phyloP scores from a whole-genome alignment of 1,284 basidiomycete species.

The Erythrobasidium hasegawianum region DNA sequence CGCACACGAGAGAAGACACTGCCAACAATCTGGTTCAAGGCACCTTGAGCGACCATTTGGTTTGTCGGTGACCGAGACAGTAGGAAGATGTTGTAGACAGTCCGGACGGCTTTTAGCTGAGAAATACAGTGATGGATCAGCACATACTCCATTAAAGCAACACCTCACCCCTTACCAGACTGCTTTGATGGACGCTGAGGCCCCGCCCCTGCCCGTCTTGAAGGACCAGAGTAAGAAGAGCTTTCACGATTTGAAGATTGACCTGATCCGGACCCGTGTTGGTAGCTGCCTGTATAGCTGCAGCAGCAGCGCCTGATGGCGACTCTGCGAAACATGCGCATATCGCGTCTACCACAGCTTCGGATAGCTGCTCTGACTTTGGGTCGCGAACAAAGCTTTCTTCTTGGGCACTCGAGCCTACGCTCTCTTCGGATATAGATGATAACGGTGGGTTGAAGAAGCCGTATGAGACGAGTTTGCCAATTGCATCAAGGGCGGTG shows the following conservation, averaged over 20 bases:
- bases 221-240: conserved; percentile 78
- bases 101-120: conserved; percentile 80
- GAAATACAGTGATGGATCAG: neutral
- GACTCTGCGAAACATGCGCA: conserved; percentile 80
- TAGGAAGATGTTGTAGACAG: conserved; percentile 94
- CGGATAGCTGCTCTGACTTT: conserved; percentile 59
- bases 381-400: neutral
- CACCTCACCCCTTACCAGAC: conserved; percentile 53
- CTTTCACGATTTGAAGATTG: conserved; percentile 91
- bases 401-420: neutral
- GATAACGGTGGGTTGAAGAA: conserved; percentile 60
- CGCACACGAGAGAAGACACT: conserved; percentile 75
- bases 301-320: conserved; percentile 38
- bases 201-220: conserved; percentile 57
- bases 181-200: conserved; percentile 84
- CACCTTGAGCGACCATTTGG: conserved; percentile 93
- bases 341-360: conserved; percentile 87
- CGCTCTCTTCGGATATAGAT: neutral
- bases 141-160: neutral
- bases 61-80: conserved; percentile 83
- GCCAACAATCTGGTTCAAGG: conserved; percentile 93
- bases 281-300: conserved; percentile 26
- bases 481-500: conserved; percentile 89
- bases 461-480: conserved; percentile 91
- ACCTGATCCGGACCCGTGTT: conserved; percentile 66